These are phyloP conservation scores for Colletotrichum spaethianum DNA, from an alignment of 2,329 filamentous ascomycete species.

Conservation along the genomic window DNA sequence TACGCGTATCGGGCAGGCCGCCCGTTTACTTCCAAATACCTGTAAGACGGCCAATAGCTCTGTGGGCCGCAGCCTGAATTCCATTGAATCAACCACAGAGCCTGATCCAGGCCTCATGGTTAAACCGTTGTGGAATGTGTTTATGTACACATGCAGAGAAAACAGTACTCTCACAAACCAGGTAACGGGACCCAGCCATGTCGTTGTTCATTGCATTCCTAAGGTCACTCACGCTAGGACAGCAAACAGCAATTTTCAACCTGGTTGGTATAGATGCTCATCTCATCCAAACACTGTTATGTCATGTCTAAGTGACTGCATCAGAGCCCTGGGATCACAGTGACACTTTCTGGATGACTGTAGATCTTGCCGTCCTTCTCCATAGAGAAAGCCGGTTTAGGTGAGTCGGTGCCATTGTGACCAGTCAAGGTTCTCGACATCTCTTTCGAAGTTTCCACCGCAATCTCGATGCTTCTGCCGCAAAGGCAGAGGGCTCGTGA, in stretches of 20 bases:
- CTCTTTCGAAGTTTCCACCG: too few relatives aligned
- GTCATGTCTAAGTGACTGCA: too few relatives aligned
- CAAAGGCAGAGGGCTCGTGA: conserved; percentile 9
- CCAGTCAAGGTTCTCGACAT: too few relatives aligned
- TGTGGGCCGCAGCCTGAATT: neutral
- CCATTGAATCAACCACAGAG: neutral
- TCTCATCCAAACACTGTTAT: neutral
- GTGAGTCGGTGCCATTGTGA: too few relatives aligned
- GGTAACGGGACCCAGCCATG: neutral
- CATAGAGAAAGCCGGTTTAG: too few relatives aligned
- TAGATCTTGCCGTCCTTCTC: too few relatives aligned
- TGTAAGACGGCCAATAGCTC: neutral
- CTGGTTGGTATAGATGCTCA: neutral
- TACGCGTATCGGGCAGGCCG: neutral
- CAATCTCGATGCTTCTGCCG: neutral
- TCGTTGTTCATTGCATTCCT: neutral
- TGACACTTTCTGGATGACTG: too few relatives aligned
- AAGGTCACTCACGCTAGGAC: neutral
- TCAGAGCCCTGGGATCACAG: too few relatives aligned
- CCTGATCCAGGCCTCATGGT: neutral
- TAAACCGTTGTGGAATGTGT: neutral
- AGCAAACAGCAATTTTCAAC: neutral
- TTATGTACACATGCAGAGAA: neutral
- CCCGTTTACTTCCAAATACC: neutral
- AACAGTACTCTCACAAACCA: neutral